Evolutionary conservation across 257 asterid genomes (phyloP), one percentile per base, ranked within the genome.

Genomic region (Primulina tabacum): DNA sequence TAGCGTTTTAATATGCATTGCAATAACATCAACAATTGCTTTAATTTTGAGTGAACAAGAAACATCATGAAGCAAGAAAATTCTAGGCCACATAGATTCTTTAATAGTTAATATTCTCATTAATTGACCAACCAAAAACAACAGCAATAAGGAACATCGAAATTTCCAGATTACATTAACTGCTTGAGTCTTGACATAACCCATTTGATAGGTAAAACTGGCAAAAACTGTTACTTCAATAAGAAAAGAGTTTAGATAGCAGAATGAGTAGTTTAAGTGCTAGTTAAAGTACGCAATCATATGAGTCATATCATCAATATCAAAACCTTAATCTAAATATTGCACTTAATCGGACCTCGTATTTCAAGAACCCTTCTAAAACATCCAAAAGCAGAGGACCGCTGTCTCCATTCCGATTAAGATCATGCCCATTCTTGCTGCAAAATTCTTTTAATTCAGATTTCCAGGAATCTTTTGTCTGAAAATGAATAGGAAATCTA

Each of bases 351-450:
- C 87, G 24, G 60, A 91, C 99, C 99, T 94, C 98, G 60, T 91
- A 94, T 82, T 94, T 94, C 92, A 94, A 82, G 84, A 94, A 94
- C 67, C 99, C 99, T 81, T 89, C 97, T 70, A 94, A 96, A 81
- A 89, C 97, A 77, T 94, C 99, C 88, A 94, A 83, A 79, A 94
- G 96, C 80, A 94, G 81, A 59, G 99, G 99, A 61, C 92, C 95
- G 69, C 95, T 83, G 38, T 94, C 97, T 69, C 96, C 96, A 71
- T 88, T 91, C 78, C 96, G 87, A 76, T 89, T 91, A 71, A 89
- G 81, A 80, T 94, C 98, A 20, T 94, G 92, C 26, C 99, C 99
- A 71, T 89, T 91, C 80, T 88, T 91, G 84, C 80, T 82, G 87
- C 99, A 87, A 76, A 91, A 94, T 26, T 94, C 99, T 73, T 85